These are phyloP conservation scores for Calonectria hawksworthii DNA, from an alignment of 2,329 filamentous ascomycete genomes.

Conservation along the genomic window DNA sequence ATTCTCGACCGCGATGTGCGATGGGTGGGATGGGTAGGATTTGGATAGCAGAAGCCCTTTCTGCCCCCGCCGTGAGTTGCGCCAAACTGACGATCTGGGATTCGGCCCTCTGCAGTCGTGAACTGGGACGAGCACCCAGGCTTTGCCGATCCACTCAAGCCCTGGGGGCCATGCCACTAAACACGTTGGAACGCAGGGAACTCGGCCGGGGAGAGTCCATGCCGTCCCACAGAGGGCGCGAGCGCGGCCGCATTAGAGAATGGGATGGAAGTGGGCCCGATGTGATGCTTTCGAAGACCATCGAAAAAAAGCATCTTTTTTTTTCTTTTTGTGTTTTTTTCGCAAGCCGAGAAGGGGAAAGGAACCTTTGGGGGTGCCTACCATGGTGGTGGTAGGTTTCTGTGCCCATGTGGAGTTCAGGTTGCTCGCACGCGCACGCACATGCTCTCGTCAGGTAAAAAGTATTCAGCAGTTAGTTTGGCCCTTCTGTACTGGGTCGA, in stretches of 20 bases:
- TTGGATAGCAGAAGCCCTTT: background rate
- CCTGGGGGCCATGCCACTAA: slow-evolving; percentile 32
- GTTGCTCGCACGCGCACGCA: background rate
- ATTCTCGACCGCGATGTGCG: slow-evolving; percentile 1
- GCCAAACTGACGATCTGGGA: slow-evolving; percentile 8
- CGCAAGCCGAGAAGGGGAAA: background rate
- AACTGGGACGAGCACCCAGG: slow-evolving; percentile 17
- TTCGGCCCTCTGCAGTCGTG: slow-evolving; percentile 5
- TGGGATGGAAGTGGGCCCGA: slow-evolving; percentile 20
- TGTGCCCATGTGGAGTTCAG: background rate
- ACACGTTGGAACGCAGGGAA: slow-evolving; percentile 32
- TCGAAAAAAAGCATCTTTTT: slow-evolving; percentile 7
- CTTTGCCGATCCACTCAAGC: slow-evolving; percentile 17
- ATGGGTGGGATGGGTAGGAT: slow-evolving; percentile 3
- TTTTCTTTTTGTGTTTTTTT: background rate
- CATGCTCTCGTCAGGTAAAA: slow-evolving; percentile 5
- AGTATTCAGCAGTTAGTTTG: background rate
- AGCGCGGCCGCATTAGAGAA: slow-evolving; percentile 20
- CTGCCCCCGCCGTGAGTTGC: background rate
- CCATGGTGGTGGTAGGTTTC: background rate
- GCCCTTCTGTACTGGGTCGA: background rate
- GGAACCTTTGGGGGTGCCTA: background rate
- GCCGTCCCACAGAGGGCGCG: slow-evolving; percentile 16
- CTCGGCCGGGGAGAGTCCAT: slow-evolving; percentile 22
- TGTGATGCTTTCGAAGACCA: slow-evolving; percentile 19